Percentiles rank a stretch among this genome's conserved stretches.
phyloP scores from a whole-genome alignment of 768 basidiomycete species.

The Tylopilus felleus region DNA sequence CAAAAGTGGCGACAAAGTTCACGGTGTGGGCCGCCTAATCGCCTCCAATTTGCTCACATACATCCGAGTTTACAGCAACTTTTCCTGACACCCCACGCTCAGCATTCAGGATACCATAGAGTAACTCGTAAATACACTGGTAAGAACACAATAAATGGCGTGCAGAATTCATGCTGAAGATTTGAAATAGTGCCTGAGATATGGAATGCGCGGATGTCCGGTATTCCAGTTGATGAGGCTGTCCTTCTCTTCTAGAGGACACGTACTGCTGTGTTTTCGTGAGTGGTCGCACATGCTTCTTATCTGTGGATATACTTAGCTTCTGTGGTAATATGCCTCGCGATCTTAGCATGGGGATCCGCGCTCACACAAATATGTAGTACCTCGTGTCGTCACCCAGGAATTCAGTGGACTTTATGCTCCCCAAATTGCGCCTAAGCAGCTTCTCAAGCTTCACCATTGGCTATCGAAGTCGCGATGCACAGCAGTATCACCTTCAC shows the following conservation, averaged over 20 bases:
- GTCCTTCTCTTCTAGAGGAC: neutral
- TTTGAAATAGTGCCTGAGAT: too few relatives aligned
- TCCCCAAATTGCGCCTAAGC: too few relatives aligned
- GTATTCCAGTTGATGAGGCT: too few relatives aligned
- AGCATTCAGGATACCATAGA: too few relatives aligned
- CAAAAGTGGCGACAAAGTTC: neutral
- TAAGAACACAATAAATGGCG: too few relatives aligned
- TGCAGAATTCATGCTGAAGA: too few relatives aligned
- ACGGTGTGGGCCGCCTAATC: too few relatives aligned
- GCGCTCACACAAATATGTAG: conserved; percentile 7
- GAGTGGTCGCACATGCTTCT: neutral
- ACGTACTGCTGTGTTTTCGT: neutral
- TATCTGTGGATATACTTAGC: neutral
- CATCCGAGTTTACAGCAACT: too few relatives aligned
- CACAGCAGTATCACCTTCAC: neutral
- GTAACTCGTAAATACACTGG: too few relatives aligned
- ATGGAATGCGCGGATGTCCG: too few relatives aligned
- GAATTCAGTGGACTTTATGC: neutral
- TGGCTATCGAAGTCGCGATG: neutral
- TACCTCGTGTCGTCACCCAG: neutral
- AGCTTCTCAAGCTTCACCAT: neutral
- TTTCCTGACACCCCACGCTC: too few relatives aligned
- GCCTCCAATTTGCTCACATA: too few relatives aligned
- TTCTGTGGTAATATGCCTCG: neutral
- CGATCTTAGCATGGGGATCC: neutral